Conservation (phyloP, 352 stramenopile genomes). For the Globisporangium polare region DNA sequence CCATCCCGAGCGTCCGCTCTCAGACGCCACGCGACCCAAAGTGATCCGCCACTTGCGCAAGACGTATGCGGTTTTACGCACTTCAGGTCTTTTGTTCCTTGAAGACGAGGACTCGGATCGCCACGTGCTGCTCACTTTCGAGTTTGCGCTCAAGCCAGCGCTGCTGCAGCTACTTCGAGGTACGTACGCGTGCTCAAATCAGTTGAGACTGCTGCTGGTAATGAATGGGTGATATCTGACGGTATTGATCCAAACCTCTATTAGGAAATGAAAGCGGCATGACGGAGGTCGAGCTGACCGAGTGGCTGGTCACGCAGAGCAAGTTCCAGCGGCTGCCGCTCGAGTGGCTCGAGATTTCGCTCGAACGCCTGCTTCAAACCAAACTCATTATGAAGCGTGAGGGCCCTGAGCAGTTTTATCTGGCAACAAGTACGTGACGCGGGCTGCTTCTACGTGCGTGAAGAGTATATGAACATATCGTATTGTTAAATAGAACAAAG, state of each 20-base stretch:
- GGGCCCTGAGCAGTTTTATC: constrained; percentile 36
- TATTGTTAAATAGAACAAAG: constrained; percentile 7
- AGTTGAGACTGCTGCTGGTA: not conserved
- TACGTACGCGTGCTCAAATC: constrained; percentile 15
- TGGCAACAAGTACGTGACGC: too few species aligned
- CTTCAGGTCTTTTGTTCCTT: constrained; percentile 47
- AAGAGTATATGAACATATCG: not conserved
- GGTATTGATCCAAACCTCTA: not conserved
- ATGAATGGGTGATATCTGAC: not conserved
- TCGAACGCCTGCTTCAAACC: constrained; percentile 27
- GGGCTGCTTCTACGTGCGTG: too few species aligned
- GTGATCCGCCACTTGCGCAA: constrained; percentile 23
- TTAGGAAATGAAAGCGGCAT: constrained; percentile 26
- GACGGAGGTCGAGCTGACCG: constrained; percentile 44
- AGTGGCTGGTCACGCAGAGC: constrained; percentile 40
- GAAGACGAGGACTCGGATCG: constrained; percentile 47
- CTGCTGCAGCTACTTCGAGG: constrained; percentile 36
- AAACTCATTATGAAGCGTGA: constrained; percentile 27
- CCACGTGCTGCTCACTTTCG: constrained; percentile 54
- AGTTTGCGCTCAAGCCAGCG: constrained; percentile 37
- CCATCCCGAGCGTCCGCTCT: not conserved
- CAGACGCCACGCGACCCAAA: not conserved
- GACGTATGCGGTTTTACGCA: constrained; percentile 39
- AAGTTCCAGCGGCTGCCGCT: constrained; percentile 48
- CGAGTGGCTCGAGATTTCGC: constrained; percentile 42